phyloP scores from a whole-genome alignment of 306 rosid species.

The Dicorynia guianensis region DNA sequence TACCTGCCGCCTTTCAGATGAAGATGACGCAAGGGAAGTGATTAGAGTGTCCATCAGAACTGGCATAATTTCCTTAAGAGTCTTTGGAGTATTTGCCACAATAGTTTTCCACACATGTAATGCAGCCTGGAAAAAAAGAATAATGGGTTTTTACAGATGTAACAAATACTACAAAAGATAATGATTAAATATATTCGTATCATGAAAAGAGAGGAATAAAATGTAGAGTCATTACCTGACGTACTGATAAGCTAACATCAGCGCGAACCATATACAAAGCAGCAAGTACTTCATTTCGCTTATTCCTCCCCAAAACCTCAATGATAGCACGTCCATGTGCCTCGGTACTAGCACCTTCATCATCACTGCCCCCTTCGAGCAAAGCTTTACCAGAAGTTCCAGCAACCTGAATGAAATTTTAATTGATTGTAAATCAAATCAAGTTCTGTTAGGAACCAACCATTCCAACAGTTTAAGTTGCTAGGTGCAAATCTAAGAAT shows the following conservation, averaged over 20 bases:
- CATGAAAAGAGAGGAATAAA: not conserved
- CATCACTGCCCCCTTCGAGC: conserved; percentile 99
- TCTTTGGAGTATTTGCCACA: conserved; percentile 96
- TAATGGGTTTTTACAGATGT: not conserved
- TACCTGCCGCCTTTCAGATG: conserved; percentile 97
- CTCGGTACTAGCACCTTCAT: conserved; percentile 99
- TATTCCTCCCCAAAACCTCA: conserved; percentile 88
- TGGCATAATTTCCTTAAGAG: conserved; percentile 95
- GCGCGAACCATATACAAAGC: conserved; percentile 97
- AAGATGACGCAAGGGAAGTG: conserved; percentile 90
- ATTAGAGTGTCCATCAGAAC: conserved; percentile 95
- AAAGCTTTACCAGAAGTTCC: conserved; percentile 99
- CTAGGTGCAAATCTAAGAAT: no score
- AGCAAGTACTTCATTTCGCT: conserved; percentile 93
- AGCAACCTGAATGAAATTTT: conserved; percentile 75
- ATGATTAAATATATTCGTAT: not conserved
- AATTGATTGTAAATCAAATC: conserved; percentile 26
- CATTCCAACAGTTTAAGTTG: no score
- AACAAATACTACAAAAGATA: not conserved
- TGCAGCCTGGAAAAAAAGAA: conserved; percentile 75
- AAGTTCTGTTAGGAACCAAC: not conserved
- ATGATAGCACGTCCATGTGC: conserved; percentile 99
- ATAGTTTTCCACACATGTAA: conserved; percentile 99
- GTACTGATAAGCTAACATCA: conserved; percentile 95
- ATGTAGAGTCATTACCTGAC: conserved; percentile 69